phyloP scores from a whole-genome alignment of 2,329 filamentous ascomycete genomes.

The Colletotrichum eleusines region DNA sequence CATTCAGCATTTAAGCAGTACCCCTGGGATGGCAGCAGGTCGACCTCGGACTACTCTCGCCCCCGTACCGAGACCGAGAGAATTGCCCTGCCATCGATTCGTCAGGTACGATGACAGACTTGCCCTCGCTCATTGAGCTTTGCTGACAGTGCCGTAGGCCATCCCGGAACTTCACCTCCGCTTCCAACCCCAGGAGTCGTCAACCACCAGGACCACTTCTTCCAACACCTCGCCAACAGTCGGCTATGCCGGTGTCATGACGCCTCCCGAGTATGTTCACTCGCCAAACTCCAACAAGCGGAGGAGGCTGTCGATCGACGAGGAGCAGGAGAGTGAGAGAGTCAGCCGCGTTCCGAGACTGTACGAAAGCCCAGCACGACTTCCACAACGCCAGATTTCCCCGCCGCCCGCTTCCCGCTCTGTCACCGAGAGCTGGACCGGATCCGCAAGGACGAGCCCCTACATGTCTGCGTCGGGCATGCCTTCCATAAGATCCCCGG shows the following conservation, averaged over 20 bases:
- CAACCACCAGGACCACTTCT: constrained; percentile 48
- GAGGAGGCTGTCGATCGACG: constrained; percentile 58
- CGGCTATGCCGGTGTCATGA: constrained; percentile 47
- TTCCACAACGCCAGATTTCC: constrained; percentile 52
- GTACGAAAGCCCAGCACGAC: constrained; percentile 54
- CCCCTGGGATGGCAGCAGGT: constrained; percentile 54
- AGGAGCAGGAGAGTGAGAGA: constrained; percentile 54
- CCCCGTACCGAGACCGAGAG: constrained; percentile 55
- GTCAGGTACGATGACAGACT: constrained; percentile 58
- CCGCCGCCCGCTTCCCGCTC: constrained; percentile 48
- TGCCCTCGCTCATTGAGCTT: constrained; percentile 18
- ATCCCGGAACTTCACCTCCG: constrained; percentile 60
- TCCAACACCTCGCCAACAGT: constrained; percentile 52
- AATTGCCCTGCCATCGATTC: constrained; percentile 64
- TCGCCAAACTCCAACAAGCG: constrained; percentile 63
- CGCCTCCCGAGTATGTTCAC: constrained; percentile 62
- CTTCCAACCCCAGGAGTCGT: constrained; percentile 50
- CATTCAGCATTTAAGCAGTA: constrained; percentile 57
- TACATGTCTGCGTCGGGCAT: constrained; percentile 49
- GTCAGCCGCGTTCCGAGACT: constrained; percentile 61
- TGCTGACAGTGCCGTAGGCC: constrained; percentile 48
- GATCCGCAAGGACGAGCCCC: constrained; percentile 51
- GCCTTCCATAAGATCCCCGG: constrained; percentile 49
- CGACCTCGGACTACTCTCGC: constrained; percentile 50
- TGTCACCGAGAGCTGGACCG: constrained; percentile 53